These are phyloP conservation scores for Chamaecyparis obtusa DNA, from an alignment of 75 land plant genomes.

Conservation along the genomic window DNA sequence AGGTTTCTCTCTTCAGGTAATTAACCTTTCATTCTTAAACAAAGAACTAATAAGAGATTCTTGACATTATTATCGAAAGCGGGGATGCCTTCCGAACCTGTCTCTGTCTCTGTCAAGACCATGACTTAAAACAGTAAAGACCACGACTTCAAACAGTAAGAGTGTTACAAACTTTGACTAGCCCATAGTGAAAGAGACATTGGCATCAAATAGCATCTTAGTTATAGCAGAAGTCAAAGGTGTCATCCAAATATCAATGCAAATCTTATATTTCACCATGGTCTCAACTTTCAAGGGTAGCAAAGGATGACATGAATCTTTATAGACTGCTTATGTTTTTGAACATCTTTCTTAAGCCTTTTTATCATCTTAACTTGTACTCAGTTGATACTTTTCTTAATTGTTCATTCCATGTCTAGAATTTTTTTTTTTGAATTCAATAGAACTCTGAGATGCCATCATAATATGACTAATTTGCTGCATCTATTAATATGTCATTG, in stretches of 20 bases:
- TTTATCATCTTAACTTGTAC: not conserved
- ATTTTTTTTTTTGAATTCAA: not conserved
- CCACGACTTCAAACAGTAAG: not conserved
- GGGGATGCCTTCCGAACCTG: too few relatives aligned
- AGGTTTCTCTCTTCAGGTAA: conserved; percentile 44
- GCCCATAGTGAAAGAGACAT: not conserved
- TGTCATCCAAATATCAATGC: not conserved
- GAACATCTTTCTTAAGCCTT: not conserved
- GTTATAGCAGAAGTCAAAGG: not conserved
- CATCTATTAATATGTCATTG: not conserved
- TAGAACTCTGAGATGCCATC: not conserved
- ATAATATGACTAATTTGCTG: not conserved
- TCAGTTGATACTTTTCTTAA: not conserved
- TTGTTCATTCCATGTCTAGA: not conserved
- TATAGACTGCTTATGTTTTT: not conserved
- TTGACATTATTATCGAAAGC: too few relatives aligned
- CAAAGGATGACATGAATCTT: not conserved
- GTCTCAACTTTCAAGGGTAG: not conserved
- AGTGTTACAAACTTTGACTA: not conserved
- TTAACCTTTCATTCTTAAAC: not conserved
- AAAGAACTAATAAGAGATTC: not conserved
- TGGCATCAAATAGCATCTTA: not conserved
- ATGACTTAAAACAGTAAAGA: too few relatives aligned
- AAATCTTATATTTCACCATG: not conserved
- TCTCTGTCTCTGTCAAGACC: too few relatives aligned